Conservation (phyloP, 495 filamentous ascomycete genomes). For the Hapsidospora chrysogenum region DNA sequence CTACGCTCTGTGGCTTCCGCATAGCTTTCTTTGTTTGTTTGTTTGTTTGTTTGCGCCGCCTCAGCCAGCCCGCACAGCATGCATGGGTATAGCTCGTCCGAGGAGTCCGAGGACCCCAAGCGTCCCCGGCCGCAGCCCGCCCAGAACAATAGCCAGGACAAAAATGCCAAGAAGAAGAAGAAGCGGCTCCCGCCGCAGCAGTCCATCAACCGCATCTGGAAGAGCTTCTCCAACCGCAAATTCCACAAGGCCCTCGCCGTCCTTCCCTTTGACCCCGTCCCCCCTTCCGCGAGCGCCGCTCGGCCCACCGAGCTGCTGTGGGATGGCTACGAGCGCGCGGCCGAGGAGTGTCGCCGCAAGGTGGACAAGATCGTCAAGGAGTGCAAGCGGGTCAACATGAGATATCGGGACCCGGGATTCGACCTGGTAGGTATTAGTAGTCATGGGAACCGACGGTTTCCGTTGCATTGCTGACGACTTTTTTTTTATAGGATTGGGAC, state of each 20-base stretch:
- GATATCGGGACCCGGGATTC: constrained; percentile 80
- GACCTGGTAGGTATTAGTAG: constrained; percentile 58
- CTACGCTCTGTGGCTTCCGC: no score
- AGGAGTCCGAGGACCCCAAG: constrained; percentile 15
- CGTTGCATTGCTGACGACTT: constrained; percentile 8
- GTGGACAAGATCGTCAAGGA: constrained; percentile 80
- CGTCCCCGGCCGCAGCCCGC: constrained; percentile 9
- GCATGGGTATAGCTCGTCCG: constrained; percentile 18
- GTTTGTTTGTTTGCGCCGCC: not conserved
- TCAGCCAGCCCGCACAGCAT: constrained; percentile 9
- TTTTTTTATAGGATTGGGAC: constrained; percentile 26
- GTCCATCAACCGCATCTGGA: constrained; percentile 65
- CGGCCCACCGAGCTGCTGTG: constrained; percentile 28
- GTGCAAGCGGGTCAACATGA: constrained; percentile 71
- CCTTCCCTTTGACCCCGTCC: constrained; percentile 30
- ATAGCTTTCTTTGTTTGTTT: no score
- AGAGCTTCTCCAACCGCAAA: constrained; percentile 50
- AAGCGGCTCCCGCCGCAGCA: constrained; percentile 54
- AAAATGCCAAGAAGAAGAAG: constrained; percentile 34
- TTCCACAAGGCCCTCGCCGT: constrained; percentile 30
- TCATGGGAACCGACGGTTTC: no score
- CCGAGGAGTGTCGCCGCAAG: constrained; percentile 51
- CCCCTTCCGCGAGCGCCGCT: constrained; percentile 23
- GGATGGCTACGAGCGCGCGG: constrained; percentile 61
- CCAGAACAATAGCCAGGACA: constrained; percentile 6